These are phyloP conservation scores for Barnettozyma vustinii DNA, from an alignment of 805 yeast genomes.

Conservation along the genomic window DNA sequence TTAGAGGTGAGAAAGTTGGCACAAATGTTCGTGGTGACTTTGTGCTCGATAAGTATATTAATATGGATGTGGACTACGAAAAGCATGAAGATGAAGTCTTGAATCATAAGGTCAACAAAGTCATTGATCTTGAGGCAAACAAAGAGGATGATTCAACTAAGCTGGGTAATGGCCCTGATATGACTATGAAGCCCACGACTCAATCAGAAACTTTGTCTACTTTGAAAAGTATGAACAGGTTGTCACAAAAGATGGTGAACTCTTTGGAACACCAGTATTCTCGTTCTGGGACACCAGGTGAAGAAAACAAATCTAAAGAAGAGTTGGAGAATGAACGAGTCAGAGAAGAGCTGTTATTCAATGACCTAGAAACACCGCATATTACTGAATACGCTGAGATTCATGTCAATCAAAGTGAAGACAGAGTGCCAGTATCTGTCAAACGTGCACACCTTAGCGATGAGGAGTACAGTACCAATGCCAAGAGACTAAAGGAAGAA, in stretches of 20 bases:
- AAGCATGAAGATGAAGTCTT: constrained; percentile 37
- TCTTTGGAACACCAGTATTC: constrained; percentile 41
- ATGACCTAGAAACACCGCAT: constrained; percentile 45
- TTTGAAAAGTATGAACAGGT: constrained; percentile 81
- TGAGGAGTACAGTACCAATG: constrained; percentile 20
- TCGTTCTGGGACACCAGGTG: constrained; percentile 29
- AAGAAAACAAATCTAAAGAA: constrained; percentile 30
- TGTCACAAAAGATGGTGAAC: constrained; percentile 75
- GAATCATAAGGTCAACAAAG: constrained; percentile 52
- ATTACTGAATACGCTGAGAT: constrained; percentile 49
- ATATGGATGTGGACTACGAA: constrained; percentile 56
- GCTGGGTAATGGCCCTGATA: constrained; percentile 78
- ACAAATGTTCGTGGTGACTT: constrained; percentile 77
- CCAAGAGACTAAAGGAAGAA: constrained; percentile 17
- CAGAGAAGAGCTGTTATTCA: constrained; percentile 41
- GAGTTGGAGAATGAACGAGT: constrained; percentile 31
- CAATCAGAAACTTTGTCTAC: constrained; percentile 66
- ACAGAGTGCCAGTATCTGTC: constrained; percentile 11
- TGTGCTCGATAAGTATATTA: constrained; percentile 77
- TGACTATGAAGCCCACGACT: constrained; percentile 70
- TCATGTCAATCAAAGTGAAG: constrained; percentile 18
- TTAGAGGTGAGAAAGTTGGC: constrained; percentile 83
- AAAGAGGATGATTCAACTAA: constrained; percentile 71
- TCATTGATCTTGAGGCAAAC: constrained; percentile 77
- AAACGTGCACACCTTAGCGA: constrained; percentile 16